Evolutionary conservation across 768 basidiomycete species (phyloP), one percentile per base, ranked within the genome.

Genomic region (Podaxis pistillaris): DNA sequence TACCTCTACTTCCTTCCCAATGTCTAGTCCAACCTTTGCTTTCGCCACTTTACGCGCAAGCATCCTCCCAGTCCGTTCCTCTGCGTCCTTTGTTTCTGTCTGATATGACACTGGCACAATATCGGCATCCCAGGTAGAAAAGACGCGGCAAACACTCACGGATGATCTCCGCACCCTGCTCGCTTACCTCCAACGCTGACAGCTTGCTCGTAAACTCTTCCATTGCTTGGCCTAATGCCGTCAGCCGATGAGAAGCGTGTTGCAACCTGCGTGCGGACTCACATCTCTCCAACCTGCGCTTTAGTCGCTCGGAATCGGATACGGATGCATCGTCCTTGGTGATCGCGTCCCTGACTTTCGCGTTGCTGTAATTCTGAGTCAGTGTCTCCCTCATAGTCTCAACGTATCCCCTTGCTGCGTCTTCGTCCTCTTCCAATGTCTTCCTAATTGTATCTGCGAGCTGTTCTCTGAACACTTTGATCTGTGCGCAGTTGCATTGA

Each of bases 21-120:
- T 47, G 13, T 58, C 64, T 26, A 67, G 58, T 5, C 68, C 68
- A 46, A 65, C 59, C 22, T 64, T 60, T 15, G 63, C 67, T 49
- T 68, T 68, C 44, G 56, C 64, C 4, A 26, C 56, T 56, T 72
- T 69, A 19, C 68, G 64, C 52, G 59, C 65, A 38, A 71, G 50
- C 44, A 70, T 56, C 54, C 19, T 61, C 28, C 1, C 4, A 28
- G 30, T 33, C 26, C 50, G 37, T 36, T 60, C 38, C 51, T 61
- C 40, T 3, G 37, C 15, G 2, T 33, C 40, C 17, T 44, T 24
- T 33, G 22, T 15, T 8, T 24, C 36, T 19, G 5, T 33, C 28
- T 30, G 13, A 41, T 54, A 54, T 15, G 9, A 12, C 30, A 30
- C 60, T 61, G 40, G 38, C 51, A 15, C n/a, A 24, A 54, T 15